phyloP scores from a whole-genome alignment of 305 asterid genomes.

The Withania somnifera region DNA sequence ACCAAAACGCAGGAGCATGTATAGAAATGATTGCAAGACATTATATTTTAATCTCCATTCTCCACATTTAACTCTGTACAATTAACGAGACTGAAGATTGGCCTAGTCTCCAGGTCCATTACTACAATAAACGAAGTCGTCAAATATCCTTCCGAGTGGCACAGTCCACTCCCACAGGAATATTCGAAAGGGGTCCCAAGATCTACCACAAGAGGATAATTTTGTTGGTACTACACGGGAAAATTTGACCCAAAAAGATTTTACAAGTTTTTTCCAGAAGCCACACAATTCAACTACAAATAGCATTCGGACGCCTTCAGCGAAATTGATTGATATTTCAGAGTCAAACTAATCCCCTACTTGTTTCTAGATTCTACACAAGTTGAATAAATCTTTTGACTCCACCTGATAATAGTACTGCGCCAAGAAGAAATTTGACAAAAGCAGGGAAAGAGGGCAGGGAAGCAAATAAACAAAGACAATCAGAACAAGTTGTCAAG shows the following conservation, averaged over 20 bases:
- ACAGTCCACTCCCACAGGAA: background rate
- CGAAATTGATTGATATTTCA: too few relatives aligned
- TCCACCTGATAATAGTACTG: background rate
- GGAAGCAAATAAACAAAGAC: background rate
- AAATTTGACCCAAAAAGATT: too few relatives aligned
- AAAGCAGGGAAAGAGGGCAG: background rate
- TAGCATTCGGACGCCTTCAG: too few relatives aligned
- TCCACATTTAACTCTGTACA: background rate
- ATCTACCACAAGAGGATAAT: too few relatives aligned
- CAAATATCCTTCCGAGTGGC: background rate
- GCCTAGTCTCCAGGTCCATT: background rate
- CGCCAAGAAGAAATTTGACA: background rate
- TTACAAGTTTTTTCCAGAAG: too few relatives aligned
- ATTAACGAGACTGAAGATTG: background rate
- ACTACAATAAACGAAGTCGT: background rate
- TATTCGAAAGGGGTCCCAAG: too few relatives aligned
- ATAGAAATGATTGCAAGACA: too few relatives aligned
- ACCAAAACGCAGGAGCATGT: too few relatives aligned
- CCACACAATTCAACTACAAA: too few relatives aligned
- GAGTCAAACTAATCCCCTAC: too few relatives aligned
- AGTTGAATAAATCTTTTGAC: background rate
- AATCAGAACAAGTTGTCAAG: background rate
- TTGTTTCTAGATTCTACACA: background rate
- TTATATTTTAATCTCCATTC: background rate
- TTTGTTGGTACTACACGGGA: too few relatives aligned